Conservation (phyloP, 2,329 filamentous ascomycete genomes). For the Colletotrichum cuscutae region DNA sequence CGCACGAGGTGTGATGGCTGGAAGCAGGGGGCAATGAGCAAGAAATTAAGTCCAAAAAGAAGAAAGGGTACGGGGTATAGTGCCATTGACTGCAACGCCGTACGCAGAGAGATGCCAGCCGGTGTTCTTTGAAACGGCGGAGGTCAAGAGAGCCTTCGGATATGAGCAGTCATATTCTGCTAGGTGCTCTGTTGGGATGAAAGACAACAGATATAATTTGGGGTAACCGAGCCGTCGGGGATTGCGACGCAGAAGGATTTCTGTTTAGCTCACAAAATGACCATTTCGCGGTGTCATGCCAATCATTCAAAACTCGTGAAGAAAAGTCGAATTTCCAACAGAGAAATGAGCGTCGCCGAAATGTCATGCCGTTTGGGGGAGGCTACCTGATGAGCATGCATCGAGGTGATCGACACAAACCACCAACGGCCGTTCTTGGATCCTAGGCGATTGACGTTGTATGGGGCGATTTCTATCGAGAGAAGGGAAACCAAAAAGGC, state of each 20-base stretch:
- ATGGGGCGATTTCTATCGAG: background rate
- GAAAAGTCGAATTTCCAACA: background rate
- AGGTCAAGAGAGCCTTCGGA: slow-evolving; percentile 13
- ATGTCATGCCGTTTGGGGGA: background rate
- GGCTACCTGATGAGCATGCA: background rate
- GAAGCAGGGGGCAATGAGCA: background rate
- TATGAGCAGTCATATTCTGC: slow-evolving; percentile 34
- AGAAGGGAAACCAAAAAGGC: background rate
- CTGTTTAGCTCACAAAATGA: background rate
- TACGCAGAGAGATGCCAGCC: slow-evolving; percentile 1
- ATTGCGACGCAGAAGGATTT: background rate
- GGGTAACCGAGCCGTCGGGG: slow-evolving; percentile 2
- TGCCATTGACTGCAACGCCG: slow-evolving; percentile 11
- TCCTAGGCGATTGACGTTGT: background rate
- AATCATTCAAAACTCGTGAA: slow-evolving; percentile 3
- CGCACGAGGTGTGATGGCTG: background rate
- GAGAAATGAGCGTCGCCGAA: slow-evolving; percentile 5
- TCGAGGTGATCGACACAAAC: slow-evolving; percentile 18
- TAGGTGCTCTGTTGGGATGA: background rate
- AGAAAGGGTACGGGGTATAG: background rate
- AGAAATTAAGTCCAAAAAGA: background rate
- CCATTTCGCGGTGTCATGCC: background rate
- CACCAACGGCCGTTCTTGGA: slow-evolving; percentile 18
- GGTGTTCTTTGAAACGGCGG: slow-evolving; percentile 14
- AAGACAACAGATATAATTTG: background rate